A percentile compares a stretch with the other conserved stretches of the same genome.
Conservation (phyloP, 148 eudicot species). For the Nepenthes gracilis region DNA sequence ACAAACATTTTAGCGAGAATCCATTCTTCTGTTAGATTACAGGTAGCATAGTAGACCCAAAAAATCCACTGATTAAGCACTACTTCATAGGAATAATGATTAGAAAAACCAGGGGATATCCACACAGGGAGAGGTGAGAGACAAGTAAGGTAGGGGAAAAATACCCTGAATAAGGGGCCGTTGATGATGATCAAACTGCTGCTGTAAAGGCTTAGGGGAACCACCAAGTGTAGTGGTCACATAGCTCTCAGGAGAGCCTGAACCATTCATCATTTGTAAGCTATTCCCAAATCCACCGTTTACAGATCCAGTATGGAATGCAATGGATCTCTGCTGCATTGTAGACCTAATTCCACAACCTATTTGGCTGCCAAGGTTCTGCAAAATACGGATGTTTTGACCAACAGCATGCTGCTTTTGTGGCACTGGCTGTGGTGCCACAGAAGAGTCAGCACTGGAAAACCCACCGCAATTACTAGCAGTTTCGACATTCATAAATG, state of each 20-base stretch:
- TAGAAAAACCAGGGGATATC: background rate
- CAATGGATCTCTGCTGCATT: slow-evolving; percentile 46
- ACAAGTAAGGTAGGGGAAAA: background rate
- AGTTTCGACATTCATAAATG: slow-evolving; percentile 33
- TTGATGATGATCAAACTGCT: slow-evolving; percentile 50
- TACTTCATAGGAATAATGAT: background rate
- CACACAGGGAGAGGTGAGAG: background rate
- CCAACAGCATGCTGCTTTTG: slow-evolving; percentile 43
- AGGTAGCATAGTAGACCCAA: background rate
- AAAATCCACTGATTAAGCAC: background rate
- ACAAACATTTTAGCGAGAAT: background rate
- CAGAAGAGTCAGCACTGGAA: slow-evolving; percentile 44
- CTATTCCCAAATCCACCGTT: slow-evolving; percentile 55
- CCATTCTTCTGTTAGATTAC: no score
- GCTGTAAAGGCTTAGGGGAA: slow-evolving; percentile 36
- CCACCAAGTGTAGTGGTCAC: slow-evolving; percentile 36
- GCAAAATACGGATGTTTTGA: slow-evolving; percentile 64
- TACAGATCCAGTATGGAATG: slow-evolving; percentile 33
- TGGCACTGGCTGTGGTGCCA: slow-evolving; percentile 39
- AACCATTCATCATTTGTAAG: slow-evolving; percentile 37
- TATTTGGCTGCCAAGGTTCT: slow-evolving; percentile 56
- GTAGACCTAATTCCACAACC: slow-evolving; percentile 49
- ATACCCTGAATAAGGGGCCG: slow-evolving; percentile 46
- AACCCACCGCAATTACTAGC: slow-evolving; percentile 34
- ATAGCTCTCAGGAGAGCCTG: slow-evolving; percentile 54